Percentiles rank a stretch among this genome's conserved stretches.
Conservation (phyloP, 176 grass and related monocot genomes). For the Microstegium vimineum region DNA sequence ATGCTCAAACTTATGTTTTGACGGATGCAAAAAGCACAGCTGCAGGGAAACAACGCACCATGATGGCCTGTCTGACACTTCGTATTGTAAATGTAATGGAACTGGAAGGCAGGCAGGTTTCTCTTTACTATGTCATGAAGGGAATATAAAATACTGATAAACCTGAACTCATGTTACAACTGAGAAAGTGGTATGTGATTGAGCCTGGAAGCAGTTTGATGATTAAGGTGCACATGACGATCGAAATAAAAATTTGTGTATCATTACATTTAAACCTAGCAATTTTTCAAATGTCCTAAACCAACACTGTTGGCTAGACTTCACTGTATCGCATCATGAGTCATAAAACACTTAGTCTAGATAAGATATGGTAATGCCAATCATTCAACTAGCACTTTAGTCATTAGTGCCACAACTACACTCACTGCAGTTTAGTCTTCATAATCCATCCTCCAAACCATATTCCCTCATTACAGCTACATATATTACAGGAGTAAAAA, state of each 20-base stretch:
- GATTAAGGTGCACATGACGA: neutral
- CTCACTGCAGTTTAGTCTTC: neutral
- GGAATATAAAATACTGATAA: neutral
- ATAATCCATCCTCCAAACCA: neutral
- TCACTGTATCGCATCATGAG: neutral
- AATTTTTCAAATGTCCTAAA: neutral
- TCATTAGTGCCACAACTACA: neutral
- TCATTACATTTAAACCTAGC: neutral
- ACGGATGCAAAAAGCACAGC: slow-evolving; percentile 89
- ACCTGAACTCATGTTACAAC: neutral
- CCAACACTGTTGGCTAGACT: neutral
- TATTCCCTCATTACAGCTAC: neutral
- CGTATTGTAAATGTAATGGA: neutral
- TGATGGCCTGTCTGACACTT: neutral
- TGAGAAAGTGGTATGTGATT: neutral
- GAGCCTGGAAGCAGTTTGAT: neutral
- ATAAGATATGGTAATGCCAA: neutral
- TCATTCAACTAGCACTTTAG: neutral
- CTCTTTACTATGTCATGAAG: neutral
- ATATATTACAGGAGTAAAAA: neutral
- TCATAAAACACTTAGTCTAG: neutral
- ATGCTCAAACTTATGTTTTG: slow-evolving; percentile 97
- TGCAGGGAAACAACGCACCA: slow-evolving; percentile 26
- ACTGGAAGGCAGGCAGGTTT: neutral
- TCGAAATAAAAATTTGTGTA: neutral